phyloP scores from a whole-genome alignment of 1,284 basidiomycete species.

The Cystobasidium slooffiae region DNA sequence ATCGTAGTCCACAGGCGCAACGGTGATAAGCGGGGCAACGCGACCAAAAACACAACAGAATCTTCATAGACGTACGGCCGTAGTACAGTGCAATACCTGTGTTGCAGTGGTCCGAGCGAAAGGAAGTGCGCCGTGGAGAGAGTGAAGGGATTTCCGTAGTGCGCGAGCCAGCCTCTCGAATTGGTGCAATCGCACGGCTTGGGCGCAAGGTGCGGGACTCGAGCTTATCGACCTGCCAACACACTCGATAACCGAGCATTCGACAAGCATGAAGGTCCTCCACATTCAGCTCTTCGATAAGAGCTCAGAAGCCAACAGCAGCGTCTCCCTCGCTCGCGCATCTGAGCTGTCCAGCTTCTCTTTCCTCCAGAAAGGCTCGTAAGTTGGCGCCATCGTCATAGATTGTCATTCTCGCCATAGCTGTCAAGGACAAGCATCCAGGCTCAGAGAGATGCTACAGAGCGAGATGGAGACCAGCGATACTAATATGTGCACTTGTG shows the following conservation, averaged over 20 bases:
- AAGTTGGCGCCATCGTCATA: constrained; percentile 35
- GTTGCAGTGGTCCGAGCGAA: too few relatives aligned
- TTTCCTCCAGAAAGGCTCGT: constrained; percentile 85
- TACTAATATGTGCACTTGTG: not conserved
- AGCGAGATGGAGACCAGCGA: too few relatives aligned
- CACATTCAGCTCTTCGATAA: constrained; percentile 61
- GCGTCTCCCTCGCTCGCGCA: constrained; percentile 69
- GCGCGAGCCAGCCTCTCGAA: constrained; percentile 3
- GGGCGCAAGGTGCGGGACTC: not conserved
- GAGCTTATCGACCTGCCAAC: constrained; percentile 15
- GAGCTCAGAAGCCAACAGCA: constrained; percentile 59
- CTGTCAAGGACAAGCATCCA: too few relatives aligned
- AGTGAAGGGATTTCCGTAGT: too few relatives aligned
- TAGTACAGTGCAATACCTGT: too few relatives aligned
- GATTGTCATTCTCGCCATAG: not conserved
- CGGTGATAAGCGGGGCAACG: too few relatives aligned
- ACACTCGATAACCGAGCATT: constrained; percentile 1
- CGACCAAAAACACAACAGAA: too few relatives aligned
- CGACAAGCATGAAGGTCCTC: constrained; percentile 59
- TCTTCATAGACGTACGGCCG: too few relatives aligned
- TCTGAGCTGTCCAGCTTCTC: constrained; percentile 89
- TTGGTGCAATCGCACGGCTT: not conserved
- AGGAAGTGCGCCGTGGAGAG: too few relatives aligned
- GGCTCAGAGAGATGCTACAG: too few relatives aligned
- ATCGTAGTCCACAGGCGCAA: too few relatives aligned